Base-by-base conservation (phyloP, 768 basidiomycete genomes). In the Lentinula sp. region DNA sequence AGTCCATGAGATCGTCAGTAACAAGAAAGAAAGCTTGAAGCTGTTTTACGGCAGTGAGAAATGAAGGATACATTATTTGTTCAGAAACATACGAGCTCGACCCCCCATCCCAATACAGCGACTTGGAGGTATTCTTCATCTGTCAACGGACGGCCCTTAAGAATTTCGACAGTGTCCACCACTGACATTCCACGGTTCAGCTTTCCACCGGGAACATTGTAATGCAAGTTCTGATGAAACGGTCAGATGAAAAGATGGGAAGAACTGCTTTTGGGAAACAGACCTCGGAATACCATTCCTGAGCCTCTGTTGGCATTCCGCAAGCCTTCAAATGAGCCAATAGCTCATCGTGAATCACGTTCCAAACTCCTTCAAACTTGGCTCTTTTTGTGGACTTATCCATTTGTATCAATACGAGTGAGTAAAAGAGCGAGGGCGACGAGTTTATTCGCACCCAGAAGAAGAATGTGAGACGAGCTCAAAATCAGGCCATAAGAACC, bases 11-110 rank as follows among this genome's bases (percentile, higher is more conserved):
- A 74, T 98, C 96, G 74, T 99, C 93, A 4, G 93, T 84, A 57
- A 97, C 93, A 60, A 98, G 85, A 87, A 98, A 98, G 76, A 89
- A 97, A 0, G 94, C 95, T 87, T 98, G 96, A 9, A 99, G 84
- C 93, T 96, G 20, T 1, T 20, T 48, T 18, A 10, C 46, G 23
- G 9, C 7, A 48, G n/a, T 20, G 39, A 13, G 23, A 50, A 48
- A 58, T 37, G 15, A 41, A 16, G 46, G 58, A 18, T 52, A 13
- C 16, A 46, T 50, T n/a, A 20, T 18, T 54, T 43, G 12, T 16
- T 8, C 12, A 33, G 23, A 36, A 36, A 81, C 92, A 66, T 63
- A 95, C 95, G 62, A 98, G 80, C 75, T 98, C 96, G 66, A 99
- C 86, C 72, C 91, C 88, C 96, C 96, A 98, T 3, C 95, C 96